Conservation (phyloP, 495 filamentous ascomycete species). For the Schizothecium vesticola region DNA sequence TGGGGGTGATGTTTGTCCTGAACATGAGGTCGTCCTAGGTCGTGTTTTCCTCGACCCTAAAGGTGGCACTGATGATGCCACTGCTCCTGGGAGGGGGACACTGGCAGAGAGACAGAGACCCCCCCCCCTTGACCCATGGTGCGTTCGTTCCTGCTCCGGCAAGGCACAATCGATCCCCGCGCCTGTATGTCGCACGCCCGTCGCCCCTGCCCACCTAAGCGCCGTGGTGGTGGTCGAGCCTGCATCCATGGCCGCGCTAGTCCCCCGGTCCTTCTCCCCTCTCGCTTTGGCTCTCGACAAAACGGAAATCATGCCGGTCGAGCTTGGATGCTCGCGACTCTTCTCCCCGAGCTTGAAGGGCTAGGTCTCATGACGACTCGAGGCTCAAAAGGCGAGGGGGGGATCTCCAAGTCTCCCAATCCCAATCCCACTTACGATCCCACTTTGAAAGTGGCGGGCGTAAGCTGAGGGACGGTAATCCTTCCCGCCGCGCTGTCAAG, state of each 20-base stretch:
- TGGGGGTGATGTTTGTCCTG: background rate
- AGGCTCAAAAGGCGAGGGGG: background rate
- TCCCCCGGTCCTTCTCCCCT: background rate
- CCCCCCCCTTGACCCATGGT: background rate
- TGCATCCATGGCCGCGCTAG: background rate
- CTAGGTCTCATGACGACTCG: background rate
- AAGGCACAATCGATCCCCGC: background rate
- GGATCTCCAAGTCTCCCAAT: background rate
- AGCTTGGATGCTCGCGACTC: background rate
- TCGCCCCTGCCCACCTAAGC: background rate
- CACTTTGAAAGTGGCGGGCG: background rate
- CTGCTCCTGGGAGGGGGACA: background rate
- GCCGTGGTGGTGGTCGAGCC: background rate
- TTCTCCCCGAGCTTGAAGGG: background rate
- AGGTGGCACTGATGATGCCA: background rate
- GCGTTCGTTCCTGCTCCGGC: background rate
- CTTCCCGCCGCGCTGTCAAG: slow-evolving; percentile 1
- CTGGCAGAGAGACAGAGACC: background rate
- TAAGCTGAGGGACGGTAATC: background rate
- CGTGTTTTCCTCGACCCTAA: background rate
- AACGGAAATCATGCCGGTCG: background rate
- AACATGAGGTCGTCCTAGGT: background rate
- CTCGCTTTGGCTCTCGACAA: background rate
- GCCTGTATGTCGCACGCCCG: background rate
- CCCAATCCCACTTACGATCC: background rate